These are phyloP conservation scores for Cercospora sp. DNA, from an alignment of 2,329 filamentous ascomycete species.

Conservation along the genomic window DNA sequence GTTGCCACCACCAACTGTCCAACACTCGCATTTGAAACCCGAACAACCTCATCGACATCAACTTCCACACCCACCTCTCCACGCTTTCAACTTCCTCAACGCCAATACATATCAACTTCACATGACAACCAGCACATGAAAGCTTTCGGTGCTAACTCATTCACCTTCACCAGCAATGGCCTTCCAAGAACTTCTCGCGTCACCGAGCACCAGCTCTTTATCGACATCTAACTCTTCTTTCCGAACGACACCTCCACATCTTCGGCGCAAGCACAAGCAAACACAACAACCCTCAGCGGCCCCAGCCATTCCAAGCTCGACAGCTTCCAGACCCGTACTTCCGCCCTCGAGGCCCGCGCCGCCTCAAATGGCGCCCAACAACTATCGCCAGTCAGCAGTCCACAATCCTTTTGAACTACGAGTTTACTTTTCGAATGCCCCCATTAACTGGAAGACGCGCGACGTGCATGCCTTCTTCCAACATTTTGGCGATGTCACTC, in stretches of 20 bases:
- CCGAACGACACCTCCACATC: background rate
- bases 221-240: background rate
- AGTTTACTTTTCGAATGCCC: conserved; percentile 23
- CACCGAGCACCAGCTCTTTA: background rate
- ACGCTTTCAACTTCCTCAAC: background rate
- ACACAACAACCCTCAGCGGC: background rate
- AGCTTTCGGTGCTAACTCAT: background rate
- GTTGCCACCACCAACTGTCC: no score
- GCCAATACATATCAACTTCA: background rate
- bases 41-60: background rate
- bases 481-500: conserved; percentile 19
- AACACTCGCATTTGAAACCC: background rate
- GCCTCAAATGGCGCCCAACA: background rate
- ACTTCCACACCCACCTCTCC: background rate
- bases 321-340: background rate
- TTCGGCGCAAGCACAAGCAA: background rate
- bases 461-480: conserved; percentile 28
- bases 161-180: conserved; percentile 1
- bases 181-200: conserved; percentile 10
- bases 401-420: conserved; percentile 21
- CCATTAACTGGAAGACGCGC: conserved; percentile 24
- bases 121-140: background rate
- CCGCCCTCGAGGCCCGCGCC: background rate
- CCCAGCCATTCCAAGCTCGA: background rate
- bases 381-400: background rate